Base-by-base conservation (phyloP, 2,329 filamentous ascomycete species). In the Taxawa tesnikishii region DNA sequence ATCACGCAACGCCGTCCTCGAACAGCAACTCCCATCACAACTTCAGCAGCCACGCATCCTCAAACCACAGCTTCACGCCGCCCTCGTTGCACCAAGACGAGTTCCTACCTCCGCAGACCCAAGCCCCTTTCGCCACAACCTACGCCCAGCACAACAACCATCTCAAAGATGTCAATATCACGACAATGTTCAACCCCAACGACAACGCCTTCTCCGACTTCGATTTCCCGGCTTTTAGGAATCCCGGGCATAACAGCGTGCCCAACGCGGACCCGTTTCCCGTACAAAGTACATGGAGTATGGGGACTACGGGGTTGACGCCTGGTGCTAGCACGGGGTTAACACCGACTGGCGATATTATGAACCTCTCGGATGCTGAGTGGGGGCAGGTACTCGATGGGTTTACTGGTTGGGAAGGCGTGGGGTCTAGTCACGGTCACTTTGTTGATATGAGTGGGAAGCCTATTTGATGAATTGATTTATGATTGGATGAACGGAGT, bases 321-420 rank as follows among this genome's bases (percentile, higher is more conserved):
- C 19, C 19, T 23, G 19, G 8, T n/a, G 19, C 19, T 23, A n/a
- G 19, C 8, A 23, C n/a, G 19, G 8, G 19, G 19, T n/a, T n/a
- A 8, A n/a, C 8, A 23, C 19, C 34, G 14, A 34, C 28, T 31
- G 39, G 33, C 28, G 45, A 49, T 7, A 39, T 46, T 33, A 46
- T 50, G 45, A 38, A 37, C 7, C 44, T 51, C 44, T 42, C 38
- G 6, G 49, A 53, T 31, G 44, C 38, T 23, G 49, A 51, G 14
- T 53, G 47, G 47, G 46, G 42, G 27, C 39, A 38, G 17, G 40
- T 53, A 38, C 31, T 53, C 32, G 43, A 49, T n/a, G n/a, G n/a
- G n/a, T n/a, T n/a, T n/a, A n/a, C n/a, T n/a, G n/a, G n/a, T n/a
- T n/a, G n/a, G n/a, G n/a, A n/a, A n/a, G n/a, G n/a, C n/a, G n/a